These are phyloP conservation scores for Tylopilus sp. DNA, from an alignment of 768 basidiomycete genomes.

Conservation along the genomic window DNA sequence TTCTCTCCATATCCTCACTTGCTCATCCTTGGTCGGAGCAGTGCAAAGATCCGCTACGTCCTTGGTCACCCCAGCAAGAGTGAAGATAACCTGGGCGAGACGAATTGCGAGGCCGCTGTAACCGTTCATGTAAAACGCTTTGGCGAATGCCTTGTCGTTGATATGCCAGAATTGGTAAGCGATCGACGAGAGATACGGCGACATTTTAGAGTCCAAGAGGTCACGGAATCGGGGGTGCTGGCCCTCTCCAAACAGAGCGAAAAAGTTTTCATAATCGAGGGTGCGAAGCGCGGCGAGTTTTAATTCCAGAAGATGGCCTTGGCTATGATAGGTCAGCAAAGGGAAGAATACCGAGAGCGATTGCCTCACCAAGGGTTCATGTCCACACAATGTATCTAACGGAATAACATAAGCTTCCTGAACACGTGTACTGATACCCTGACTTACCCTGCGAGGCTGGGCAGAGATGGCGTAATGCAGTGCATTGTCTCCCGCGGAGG, in stretches of 20 bases:
- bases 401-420: neutral
- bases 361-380: slow-evolving; percentile 58
- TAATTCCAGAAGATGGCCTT: slow-evolving; percentile 75
- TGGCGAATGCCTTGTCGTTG: slow-evolving; percentile 45
- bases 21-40: slow-evolving; percentile 51
- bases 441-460: slow-evolving; percentile 47
- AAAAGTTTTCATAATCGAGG: slow-evolving; percentile 61
- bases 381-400: slow-evolving; percentile 65
- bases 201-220: slow-evolving; percentile 56
- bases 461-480: slow-evolving; percentile 75
- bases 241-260: slow-evolving; percentile 64
- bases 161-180: slow-evolving; percentile 78
- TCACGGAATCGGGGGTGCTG: slow-evolving; percentile 54
- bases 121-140: slow-evolving; percentile 65
- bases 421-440: neutral
- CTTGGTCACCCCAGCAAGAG: slow-evolving; percentile 52
- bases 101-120: slow-evolving; percentile 69
- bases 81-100: slow-evolving; percentile 55
- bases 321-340: slow-evolving; percentile 33
- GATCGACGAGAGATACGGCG: slow-evolving; percentile 64
- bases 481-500: slow-evolving; percentile 77
- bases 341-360: neutral
- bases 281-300: slow-evolving; percentile 65
- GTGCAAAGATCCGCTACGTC: slow-evolving; percentile 56
- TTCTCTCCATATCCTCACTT: slow-evolving; percentile 58